Evolutionary conservation across 2,329 filamentous ascomycete genomes (phyloP), one percentile per base, ranked within the genome.

Genomic region (Xylaria sp.): DNA sequence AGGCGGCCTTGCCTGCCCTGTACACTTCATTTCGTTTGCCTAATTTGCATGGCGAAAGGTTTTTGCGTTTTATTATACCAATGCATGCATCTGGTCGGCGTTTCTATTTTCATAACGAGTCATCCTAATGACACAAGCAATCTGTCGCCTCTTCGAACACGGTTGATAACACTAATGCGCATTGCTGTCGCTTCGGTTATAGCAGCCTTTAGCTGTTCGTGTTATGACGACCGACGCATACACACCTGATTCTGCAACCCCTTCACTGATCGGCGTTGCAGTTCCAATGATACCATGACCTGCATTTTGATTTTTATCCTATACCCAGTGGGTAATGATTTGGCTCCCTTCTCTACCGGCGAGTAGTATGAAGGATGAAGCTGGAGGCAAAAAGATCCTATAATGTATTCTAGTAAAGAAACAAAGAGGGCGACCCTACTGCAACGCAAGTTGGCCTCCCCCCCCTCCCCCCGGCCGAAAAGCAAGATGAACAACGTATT

Each of bases 241-340:
- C 60, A 66, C 67, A 72, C 71, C 68, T 68, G 67, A 65, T 71
- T 72, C 72, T 57, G 71, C 67, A 71, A 70, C 72, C 72, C 71
- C 65, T 65, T 70, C 72, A 74, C 66, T 72, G 67, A 72, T 71
- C 70, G 76, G 76, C 76, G 76, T 77, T 78, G 71, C 68, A 72
- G 52, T 70, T 70, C 71, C 72, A 72, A 78, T 76, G 76, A 78
- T 78, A 78, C 76, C 76, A 78, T 71, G 76, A 72, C 73, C 70
- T 73, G 74, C 74, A 72, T 75, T 76, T 77, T 71, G 70, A 65
- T 77, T 75, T 73, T 48, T 64, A 70, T 66, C 72, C 67, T 58
- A 69, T 64, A 67, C 60, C 55, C 46, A 48, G n/a, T 66, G 67
- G 73, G 68, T 65, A 69, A 70, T 63, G 70, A 60, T 70, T 72